Base-by-base conservation (phyloP, 768 basidiomycete genomes). In the Trametes cubensis region DNA sequence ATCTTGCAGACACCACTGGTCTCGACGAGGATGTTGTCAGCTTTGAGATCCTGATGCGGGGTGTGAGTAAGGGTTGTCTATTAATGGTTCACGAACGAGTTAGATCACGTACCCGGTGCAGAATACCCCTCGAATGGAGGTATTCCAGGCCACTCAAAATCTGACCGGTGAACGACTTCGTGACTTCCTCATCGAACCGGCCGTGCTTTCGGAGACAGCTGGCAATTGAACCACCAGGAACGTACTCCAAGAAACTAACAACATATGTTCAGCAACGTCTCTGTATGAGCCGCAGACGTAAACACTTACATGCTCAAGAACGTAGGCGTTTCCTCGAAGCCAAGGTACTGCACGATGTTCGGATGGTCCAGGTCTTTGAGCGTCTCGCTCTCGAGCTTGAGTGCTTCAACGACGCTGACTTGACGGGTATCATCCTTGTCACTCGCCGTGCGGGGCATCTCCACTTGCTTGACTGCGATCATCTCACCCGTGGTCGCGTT, bases 391-490 rank as follows among this genome's bases (percentile, higher is more conserved):
- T 98, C 97, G 69, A 92, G 81, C 74, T 96, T 94, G 64, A 98
- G 77, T 1, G 95, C 95, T 68, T 95, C 90, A 61, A 99, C 92
- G 64, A 95, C 88, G 28, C 85, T 85, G 57, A 84, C 79, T 68
- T 96, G 95, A 34, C 95, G 84, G 18, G 84, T 81, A 74, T 98
- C 95, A 65, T 86, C 90, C 74, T 90, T 92, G 76, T 99, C 97
- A 69, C 91, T 94, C 18, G 87, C 86, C 8, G 94, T 95, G 53
- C 86, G 85, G 1, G 97, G 96, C 60, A 95, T 84, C 73, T 98
- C 97, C 49, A 99, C 97, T 76, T 98, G 97, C 76, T 99, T 99
- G 66, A 99, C 97, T 18, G 97, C 97, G 69, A 98, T 95, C 93
- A 98, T 96, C 76, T 98, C 95, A 60, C 95, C 95, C 0, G 95